Evolutionary conservation across 2,329 filamentous ascomycete species (phyloP), one percentile per base, ranked within the genome.

Genomic region (Huntiella savannae): DNA sequence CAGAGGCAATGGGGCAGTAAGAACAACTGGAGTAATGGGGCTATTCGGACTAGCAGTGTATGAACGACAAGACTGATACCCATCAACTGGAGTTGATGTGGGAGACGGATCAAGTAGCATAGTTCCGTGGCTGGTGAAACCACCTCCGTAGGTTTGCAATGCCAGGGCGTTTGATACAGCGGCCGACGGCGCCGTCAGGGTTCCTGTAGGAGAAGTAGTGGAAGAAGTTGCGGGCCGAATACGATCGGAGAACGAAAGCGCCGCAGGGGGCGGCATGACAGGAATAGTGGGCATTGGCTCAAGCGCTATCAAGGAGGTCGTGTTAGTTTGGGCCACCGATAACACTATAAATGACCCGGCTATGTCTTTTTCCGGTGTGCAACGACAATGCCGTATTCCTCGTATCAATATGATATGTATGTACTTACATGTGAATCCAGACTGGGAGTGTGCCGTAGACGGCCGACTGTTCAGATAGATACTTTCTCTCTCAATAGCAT

Each of bases 401-500:
- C 22, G 22, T 28, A 28, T 13, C 40, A 47, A 42, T 4, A 17
- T 38, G 4, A n/a, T 28, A n/a, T 13, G 42, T 28, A n/a, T 13
- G 42, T 11, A 54, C 58, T 51, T 49, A 61, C 59, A 56, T 46
- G 43, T 42, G 12, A 45, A 45, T 10, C 48, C 44, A 13, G 39
- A 55, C 53, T 60, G 55, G 16, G 66, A 70, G 50, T 67, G 60
- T 15, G 65, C 60, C 35, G 68, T 75, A 37, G 69, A 69, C 32
- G 71, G 70, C 42, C 71, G 65, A 56, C 69, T 73, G 49, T 55
- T 61, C 13, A 64, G 52, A 51, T 73, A 77, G 33, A 75, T 58
- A 56, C 70, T 78, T 58, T 75, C 71, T 49, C 72, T 67, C 61
- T 77, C 71, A 17, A 76, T 67, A 16, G 73, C 62, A 43, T 71